Base-by-base conservation (phyloP, 169 alveolate species). In the Eimeria tenella region DNA sequence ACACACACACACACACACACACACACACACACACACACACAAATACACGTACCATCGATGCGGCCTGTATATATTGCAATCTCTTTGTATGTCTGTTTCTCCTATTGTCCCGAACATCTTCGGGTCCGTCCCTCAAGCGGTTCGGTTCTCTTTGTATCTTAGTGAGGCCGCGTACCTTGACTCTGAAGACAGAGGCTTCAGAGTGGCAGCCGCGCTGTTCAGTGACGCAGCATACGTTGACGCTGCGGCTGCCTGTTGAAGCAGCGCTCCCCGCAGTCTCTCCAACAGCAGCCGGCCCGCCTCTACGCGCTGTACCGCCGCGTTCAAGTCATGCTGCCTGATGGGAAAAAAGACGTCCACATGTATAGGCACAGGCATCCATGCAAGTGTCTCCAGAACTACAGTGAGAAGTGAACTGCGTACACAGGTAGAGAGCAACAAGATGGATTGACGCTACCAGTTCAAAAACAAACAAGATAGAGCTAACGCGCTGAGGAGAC, bases 241-340 rank as follows among this genome's bases (percentile, higher is more conserved):
- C 21, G 94, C 94, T 6, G 90, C 94, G 17, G 83, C 84, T 13
- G 94, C 94, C 42, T 74, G 79, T 52, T 68, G 94, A 68, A 90
- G 58, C 58, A 90, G 90, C 25, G 90, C 82, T n/a, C 79, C 94
- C 65, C 94, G 88, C 53, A 90, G 94, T 15, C 94, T 77, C 83
- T 90, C 94, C 62, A 90, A 52, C 52, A 90, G 65, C 90, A 60
- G 50, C 55, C 94, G 68, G 23, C 94, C 94, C 21, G 86, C 84
- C 81, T 90, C 94, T 17, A 90, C 94, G 68, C 94, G 90, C 50
- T 74, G 83, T 15, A 90, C 90, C n/a, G 94, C 94, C 23, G 82
- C 81, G 49, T 58, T 63, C 94, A 82, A 42, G 60, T 90, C 94
- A 23, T 68, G 84, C 74, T 42, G 83, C 68, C 94, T 90, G 75